phyloP scores from a whole-genome alignment of 345 rosid genomes.

The Sisymbrium irio region DNA sequence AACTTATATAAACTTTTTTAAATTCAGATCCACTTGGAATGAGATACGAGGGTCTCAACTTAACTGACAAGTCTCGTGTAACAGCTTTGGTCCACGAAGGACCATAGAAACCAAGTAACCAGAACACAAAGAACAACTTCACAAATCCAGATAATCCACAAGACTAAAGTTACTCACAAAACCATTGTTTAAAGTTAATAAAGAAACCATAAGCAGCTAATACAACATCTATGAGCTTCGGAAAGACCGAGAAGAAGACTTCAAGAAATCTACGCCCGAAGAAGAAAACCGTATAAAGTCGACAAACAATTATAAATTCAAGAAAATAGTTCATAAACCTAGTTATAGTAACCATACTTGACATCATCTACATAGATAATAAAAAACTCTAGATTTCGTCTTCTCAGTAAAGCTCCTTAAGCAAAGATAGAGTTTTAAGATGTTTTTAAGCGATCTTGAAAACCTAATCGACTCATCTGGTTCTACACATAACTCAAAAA shows the following conservation, averaged over 20 bases:
- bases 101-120: background rate
- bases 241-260: background rate
- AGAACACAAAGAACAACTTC: background rate
- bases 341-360: background rate
- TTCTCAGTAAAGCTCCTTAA: background rate
- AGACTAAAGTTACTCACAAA: background rate
- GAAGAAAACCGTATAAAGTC: too few species aligned
- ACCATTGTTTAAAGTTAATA: background rate
- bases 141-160: background rate
- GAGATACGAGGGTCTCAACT: background rate
- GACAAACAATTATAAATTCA: background rate
- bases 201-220: background rate
- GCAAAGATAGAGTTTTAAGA: background rate
- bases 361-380: background rate
- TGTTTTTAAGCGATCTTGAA: background rate
- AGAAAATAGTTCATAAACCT: background rate
- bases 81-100: background rate
- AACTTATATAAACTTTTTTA: background rate
- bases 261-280: too few species aligned
- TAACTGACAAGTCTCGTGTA: background rate
- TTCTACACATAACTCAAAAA: background rate
- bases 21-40: background rate
- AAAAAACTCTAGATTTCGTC: background rate
- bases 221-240: background rate
- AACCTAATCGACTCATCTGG: constrained; percentile 11